Percentiles rank a stretch among this genome's conserved stretches.
Conservation (phyloP, 2,329 filamentous ascomycete species). For the Colletotrichum sp. region DNA sequence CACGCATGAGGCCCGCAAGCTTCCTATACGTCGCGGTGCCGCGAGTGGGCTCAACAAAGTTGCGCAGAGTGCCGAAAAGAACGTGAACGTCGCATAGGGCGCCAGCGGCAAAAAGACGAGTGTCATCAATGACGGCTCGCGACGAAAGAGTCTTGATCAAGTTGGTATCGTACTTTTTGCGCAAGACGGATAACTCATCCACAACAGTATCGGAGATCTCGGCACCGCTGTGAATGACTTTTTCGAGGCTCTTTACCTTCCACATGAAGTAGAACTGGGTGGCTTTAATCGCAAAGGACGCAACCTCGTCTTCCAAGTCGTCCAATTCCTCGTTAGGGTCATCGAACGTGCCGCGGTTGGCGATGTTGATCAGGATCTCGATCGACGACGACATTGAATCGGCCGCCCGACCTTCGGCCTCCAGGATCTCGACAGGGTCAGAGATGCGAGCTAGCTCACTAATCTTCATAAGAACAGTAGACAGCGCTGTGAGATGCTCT, state of each 20-base stretch:
- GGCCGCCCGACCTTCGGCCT: slow-evolving; percentile 58
- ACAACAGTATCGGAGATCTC: slow-evolving; percentile 63
- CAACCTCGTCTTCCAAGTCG: slow-evolving; percentile 79
- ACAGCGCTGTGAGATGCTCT: slow-evolving; percentile 70
- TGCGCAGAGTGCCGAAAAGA: slow-evolving; percentile 75
- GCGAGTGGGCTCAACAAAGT: slow-evolving; percentile 46
- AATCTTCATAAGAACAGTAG: slow-evolving; percentile 78
- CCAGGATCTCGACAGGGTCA: slow-evolving; percentile 77
- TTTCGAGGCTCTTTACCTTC: slow-evolving; percentile 72
- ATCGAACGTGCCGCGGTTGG: slow-evolving; percentile 74
- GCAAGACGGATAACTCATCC: slow-evolving; percentile 61
- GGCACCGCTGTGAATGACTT: slow-evolving; percentile 58
- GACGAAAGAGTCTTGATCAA: slow-evolving; percentile 73
- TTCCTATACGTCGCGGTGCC: slow-evolving; percentile 29
- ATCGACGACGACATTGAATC: slow-evolving; percentile 61
- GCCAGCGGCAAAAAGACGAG: slow-evolving; percentile 77
- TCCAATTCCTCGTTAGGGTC: slow-evolving; percentile 74
- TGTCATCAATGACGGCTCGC: slow-evolving; percentile 73
- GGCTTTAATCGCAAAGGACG: slow-evolving; percentile 76
- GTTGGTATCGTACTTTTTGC: slow-evolving; percentile 63
- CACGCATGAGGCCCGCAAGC: slow-evolving; percentile 67
- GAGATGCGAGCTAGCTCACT: slow-evolving; percentile 81
- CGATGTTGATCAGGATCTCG: slow-evolving; percentile 73
- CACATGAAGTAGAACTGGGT: slow-evolving; percentile 94
- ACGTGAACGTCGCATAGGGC: slow-evolving; percentile 83